Percentiles rank a stretch among this genome's conserved stretches.
These are phyloP conservation scores for Sordaria brevicollis DNA, from an alignment of 495 filamentous ascomycete species.

Conservation along the genomic window DNA sequence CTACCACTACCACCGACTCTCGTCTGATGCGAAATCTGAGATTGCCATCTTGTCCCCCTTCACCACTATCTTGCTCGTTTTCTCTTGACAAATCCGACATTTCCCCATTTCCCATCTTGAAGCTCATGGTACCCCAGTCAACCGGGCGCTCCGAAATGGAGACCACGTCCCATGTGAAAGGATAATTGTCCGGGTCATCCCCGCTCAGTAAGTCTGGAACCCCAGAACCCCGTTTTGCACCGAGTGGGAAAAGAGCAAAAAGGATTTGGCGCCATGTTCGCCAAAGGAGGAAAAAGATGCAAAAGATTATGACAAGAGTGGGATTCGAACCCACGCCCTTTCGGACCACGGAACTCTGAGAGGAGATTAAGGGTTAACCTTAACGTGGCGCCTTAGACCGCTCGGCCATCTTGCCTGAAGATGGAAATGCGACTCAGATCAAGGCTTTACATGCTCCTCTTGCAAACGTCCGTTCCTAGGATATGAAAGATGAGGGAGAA, in stretches of 20 bases:
- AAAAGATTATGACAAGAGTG: conserved; percentile 3
- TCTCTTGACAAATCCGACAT: background rate
- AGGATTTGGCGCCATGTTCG: background rate
- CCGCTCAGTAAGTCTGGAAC: background rate
- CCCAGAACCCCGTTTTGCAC: too few species aligned
- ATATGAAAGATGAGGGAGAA: too few species aligned
- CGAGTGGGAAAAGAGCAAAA: background rate
- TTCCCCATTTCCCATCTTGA: background rate
- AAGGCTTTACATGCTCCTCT: background rate
- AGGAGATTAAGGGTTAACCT: conserved; percentile 13
- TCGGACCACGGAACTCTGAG: background rate
- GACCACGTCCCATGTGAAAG: background rate
- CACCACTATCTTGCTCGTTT: background rate
- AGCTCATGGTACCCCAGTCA: background rate
- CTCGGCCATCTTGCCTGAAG: conserved; percentile 15
- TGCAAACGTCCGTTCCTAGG: background rate
- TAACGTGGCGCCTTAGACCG: conserved; percentile 20
- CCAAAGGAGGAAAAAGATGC: background rate
- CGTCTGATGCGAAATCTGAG: background rate
- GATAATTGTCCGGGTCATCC: background rate
- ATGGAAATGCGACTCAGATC: background rate
- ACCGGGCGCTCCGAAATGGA: background rate
- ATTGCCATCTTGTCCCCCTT: background rate
- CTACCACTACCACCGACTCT: background rate
- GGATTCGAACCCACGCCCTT: conserved; percentile 12